These are phyloP conservation scores for Suillus bovinus DNA, from an alignment of 768 basidiomycete genomes.

Conservation along the genomic window DNA sequence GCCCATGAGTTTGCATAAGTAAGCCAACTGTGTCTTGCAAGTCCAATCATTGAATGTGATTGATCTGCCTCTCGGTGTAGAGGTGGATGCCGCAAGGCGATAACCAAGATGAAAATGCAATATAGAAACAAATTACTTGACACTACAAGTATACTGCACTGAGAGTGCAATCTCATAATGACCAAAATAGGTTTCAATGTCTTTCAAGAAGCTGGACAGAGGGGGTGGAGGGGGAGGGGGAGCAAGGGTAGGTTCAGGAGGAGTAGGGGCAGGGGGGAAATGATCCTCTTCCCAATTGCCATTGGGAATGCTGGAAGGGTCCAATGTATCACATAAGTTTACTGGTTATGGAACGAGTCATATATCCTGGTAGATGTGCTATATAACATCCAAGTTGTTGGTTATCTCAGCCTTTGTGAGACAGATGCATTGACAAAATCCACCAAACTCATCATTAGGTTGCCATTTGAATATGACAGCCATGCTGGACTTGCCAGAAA, in stretches of 20 bases:
- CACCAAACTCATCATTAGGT: neutral
- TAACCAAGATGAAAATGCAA: neutral
- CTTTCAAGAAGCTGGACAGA: neutral
- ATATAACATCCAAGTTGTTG: neutral
- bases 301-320: neutral
- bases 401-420: neutral
- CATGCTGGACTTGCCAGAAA: neutral
- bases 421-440: neutral
- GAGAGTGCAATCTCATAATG: neutral
- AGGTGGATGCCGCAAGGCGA: neutral
- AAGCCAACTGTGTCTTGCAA: neutral
- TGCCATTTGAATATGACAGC: constrained; percentile 1
- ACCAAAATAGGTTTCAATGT: neutral
- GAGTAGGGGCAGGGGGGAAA: neutral
- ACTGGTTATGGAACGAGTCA: constrained; percentile 1
- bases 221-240: neutral
- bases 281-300: constrained; percentile 1
- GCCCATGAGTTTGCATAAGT: neutral
- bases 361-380: neutral
- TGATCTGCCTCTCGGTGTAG: neutral
- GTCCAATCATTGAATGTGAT: neutral
- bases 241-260: neutral
- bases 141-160: neutral
- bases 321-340: neutral
- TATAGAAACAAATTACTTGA: neutral